These are phyloP conservation scores for Tylopilus sp. DNA, from an alignment of 768 basidiomycete species.

Conservation along the genomic window DNA sequence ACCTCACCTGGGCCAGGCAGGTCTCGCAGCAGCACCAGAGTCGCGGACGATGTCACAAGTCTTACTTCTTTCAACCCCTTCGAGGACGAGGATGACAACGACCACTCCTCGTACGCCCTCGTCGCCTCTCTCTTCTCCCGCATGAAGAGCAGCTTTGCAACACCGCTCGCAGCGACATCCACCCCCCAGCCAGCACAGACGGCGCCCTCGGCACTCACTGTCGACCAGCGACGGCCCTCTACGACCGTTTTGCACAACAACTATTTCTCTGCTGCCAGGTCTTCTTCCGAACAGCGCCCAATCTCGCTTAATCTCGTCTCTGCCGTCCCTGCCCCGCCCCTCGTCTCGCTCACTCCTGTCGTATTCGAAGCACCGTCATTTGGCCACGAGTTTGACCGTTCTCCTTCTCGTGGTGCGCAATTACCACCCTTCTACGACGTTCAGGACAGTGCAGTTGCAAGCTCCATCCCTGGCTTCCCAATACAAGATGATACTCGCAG, in stretches of 20 bases:
- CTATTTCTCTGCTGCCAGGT: conserved; percentile 46
- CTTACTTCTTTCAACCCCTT: conserved; percentile 90
- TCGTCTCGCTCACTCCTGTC: conserved; percentile 83
- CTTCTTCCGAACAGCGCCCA: conserved; percentile 52
- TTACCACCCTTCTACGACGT: conserved; percentile 53
- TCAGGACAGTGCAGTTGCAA: conserved; percentile 54
- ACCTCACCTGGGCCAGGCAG: conserved; percentile 39
- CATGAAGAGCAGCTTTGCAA: conserved; percentile 75
- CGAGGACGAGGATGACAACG: conserved; percentile 89
- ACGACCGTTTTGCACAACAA: conserved; percentile 40
- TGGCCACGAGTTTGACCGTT: conserved; percentile 58
- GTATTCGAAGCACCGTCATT: conserved; percentile 76
- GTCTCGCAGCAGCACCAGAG: conserved; percentile 60
- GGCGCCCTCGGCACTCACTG: conserved; percentile 19
- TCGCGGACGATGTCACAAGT: conserved; percentile 58
- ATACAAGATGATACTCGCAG: conserved; percentile 90
- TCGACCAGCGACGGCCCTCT: conserved; percentile 62
- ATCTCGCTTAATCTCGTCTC: conserved; percentile 51
- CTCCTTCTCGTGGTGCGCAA: conserved; percentile 49
- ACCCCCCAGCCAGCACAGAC: conserved; percentile 32
- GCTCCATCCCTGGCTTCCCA: conserved; percentile 87
- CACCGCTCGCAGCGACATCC: conserved; percentile 55
- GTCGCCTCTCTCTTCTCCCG: conserved; percentile 78
- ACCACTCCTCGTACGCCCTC: conserved; percentile 81
- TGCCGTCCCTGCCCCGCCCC: conserved; percentile 67